Evolutionary conservation across 2,329 filamentous ascomycete species (phyloP), one percentile per base, ranked within the genome.

Genomic region (Fusarium napiforme): DNA sequence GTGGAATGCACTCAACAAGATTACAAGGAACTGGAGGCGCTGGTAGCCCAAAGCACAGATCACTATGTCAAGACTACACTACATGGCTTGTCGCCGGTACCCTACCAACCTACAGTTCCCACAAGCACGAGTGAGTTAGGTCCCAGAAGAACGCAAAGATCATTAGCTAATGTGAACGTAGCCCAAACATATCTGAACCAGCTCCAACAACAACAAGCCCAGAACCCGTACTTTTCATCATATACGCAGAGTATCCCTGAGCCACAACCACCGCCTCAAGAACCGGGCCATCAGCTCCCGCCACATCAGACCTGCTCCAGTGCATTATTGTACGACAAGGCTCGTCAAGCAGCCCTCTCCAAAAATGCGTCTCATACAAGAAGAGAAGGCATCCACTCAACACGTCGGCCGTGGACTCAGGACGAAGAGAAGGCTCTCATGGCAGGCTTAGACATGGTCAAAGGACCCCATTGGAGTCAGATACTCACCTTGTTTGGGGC

Each of bases 391-490:
- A 80, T 88, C 4, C 87, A 89, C 72, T 90, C 88, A 3, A 90
- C 89, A 4, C 89, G 95, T 37, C 89, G 95, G 34, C 94, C 95
- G 1, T 97, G 95, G 95, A 94, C 92, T 2, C 91, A 93, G 8
- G 93, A 96, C 72, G 95, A 97, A 82, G 95, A 97, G 79, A 94
- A 95, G 81, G 94, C 95, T 0, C 86, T 97, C 23, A 96, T 97
- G 92, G 90, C 93, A 55, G 95, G 95, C 2, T 88, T 97, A 8
- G 95, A 97, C 78, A 90, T 93, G 80, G 95, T 97, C 52, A 95
- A 95, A 79, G 95, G 95, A 0, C 95, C 95, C 23, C 94, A 97
- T 78, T 97, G 95, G 95, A 96, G 93, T 75, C 94, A 97, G 79
- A 97, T 97, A 52, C 85, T 97, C 18, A 92, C 92, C 4, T 88